Evolutionary conservation across 2,329 filamentous ascomycete species (phyloP).

Genomic region (Cytospora paraplurivora): DNA sequence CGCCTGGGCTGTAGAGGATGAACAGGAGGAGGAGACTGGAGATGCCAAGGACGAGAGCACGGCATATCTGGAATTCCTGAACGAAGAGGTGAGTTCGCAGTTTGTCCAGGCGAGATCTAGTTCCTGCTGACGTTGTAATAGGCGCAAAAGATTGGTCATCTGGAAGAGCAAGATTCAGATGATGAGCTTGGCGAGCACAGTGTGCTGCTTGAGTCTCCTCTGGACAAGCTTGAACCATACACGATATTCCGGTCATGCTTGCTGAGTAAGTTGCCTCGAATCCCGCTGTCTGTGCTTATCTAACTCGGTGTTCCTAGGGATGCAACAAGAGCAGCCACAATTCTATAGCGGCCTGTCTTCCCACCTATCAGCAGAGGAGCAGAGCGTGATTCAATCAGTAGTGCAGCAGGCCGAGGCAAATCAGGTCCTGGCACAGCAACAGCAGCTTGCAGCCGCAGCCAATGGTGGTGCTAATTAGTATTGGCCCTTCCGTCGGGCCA

Average conservation of each 20-base stretch:
- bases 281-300: constrained; percentile 34
- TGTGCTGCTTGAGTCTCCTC: constrained; percentile 85
- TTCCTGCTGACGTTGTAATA: constrained; percentile 41
- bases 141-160: constrained; percentile 81
- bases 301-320: constrained; percentile 53
- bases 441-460: constrained; percentile 30
- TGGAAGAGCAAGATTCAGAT: constrained; percentile 68
- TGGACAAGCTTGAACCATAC: constrained; percentile 96
- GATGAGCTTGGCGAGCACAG: constrained; percentile 93
- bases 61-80: constrained; percentile 93
- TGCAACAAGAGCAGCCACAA: constrained; percentile 89
- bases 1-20: constrained; percentile 76
- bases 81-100: constrained; percentile 69
- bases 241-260: constrained; percentile 81
- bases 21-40: constrained; percentile 62
- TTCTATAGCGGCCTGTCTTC: constrained; percentile 81
- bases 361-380: constrained; percentile 78
- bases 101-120: neutral
- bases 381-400: constrained; percentile 76
- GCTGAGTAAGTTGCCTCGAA: constrained; percentile 64
- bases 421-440: constrained; percentile 44
- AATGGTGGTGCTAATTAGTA: constrained; percentile 30
- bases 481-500: neutral
- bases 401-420: constrained; percentile 68
- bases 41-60: constrained; percentile 88